A percentile compares a stretch with the other conserved stretches of the same genome.
These are phyloP conservation scores for Pneumocystis carinii DNA, from an alignment of 1,139 yeast species.

Conservation along the genomic window DNA sequence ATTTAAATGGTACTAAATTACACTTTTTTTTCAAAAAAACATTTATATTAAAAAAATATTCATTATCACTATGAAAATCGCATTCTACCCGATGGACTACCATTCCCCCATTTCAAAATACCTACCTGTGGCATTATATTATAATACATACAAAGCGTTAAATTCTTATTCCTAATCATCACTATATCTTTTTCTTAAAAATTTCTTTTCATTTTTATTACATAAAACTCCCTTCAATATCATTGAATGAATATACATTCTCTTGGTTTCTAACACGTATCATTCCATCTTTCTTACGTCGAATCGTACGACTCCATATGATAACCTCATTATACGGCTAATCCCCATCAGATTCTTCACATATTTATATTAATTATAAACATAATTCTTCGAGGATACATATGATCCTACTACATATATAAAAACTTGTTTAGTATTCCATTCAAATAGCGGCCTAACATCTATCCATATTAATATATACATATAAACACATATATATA, in stretches of 20 bases:
- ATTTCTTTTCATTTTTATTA: too few relatives aligned
- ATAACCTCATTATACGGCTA: conserved; percentile 46
- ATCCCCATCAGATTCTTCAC: not conserved
- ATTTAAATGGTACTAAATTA: not conserved
- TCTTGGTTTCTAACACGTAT: conserved; percentile 29
- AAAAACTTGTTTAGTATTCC: conserved; percentile 94
- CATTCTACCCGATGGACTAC: not conserved
- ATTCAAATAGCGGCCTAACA: conserved; percentile 65
- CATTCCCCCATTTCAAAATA: not conserved
- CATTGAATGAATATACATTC: conserved; percentile 81
- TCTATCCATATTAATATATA: conserved; percentile 25
- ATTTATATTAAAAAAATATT: not conserved
- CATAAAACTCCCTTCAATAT: conserved; percentile 51
- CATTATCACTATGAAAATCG: not conserved
- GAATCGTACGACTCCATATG: conserved; percentile 79
- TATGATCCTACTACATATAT: conserved; percentile 82
- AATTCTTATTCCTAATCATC: conserved; percentile 36
- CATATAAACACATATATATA: not conserved
- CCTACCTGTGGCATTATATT: conserved; percentile 56
- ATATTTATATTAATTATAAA: not conserved
- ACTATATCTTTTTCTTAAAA: too few relatives aligned
- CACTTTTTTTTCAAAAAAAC: not conserved
- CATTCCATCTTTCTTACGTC: conserved; percentile 41
- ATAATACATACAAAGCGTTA: conserved; percentile 66
- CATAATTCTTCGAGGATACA: conserved; percentile 27